Base-by-base conservation (phyloP, 2,329 filamentous ascomycete genomes). In the Epichloe hybrida region DNA sequence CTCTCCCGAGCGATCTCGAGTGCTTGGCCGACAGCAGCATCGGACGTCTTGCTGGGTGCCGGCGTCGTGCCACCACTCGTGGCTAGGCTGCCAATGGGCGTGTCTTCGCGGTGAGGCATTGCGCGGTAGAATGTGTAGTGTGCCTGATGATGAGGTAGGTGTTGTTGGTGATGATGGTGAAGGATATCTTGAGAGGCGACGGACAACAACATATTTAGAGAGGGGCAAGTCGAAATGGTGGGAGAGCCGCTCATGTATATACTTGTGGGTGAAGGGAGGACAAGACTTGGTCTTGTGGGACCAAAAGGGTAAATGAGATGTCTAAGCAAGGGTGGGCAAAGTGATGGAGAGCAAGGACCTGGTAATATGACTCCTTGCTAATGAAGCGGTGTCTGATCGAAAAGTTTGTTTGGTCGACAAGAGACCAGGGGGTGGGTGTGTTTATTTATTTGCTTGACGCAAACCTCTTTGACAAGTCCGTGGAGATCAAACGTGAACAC, bases 1-100 rank as follows among this genome's bases (percentile, higher is more conserved):
- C 75, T 83, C 63, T 89, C 86, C 55, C 87, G 79, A 13, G 86
- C 88, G 53, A 86, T 77, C 60, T 90, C 82, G 50, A 94, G 74
- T 23, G 86, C 86, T 64, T 82, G 76, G 54, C 79, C 72, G 51
- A 88, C 78, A 50, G 67, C 69, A 55, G 70, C 59, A 35, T 68
- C 64, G 46, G 66, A 61, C 21, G 53, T 52, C 41, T 59, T 55
- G 56, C 13, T 1, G 0, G 12, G 36, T n/a, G 36, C 46, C 39
- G 54, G 39, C 41, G 53, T 41, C 20, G 50, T 43, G 27, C 36
- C 46, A 36, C 20, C 17, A 36, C 20, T 35, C 52, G 50, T 52
- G 36, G 21, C 47, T 48, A 49, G 51, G 49, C 53, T 34, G 27
- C 55, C 48, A 31, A 52, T 42, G 20, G 56, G 54, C 9, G 52